Evolutionary conservation across 1,139 yeast genomes (phyloP), one percentile per base, ranked within the genome.

Genomic region (Suhomyces taliae): DNA sequence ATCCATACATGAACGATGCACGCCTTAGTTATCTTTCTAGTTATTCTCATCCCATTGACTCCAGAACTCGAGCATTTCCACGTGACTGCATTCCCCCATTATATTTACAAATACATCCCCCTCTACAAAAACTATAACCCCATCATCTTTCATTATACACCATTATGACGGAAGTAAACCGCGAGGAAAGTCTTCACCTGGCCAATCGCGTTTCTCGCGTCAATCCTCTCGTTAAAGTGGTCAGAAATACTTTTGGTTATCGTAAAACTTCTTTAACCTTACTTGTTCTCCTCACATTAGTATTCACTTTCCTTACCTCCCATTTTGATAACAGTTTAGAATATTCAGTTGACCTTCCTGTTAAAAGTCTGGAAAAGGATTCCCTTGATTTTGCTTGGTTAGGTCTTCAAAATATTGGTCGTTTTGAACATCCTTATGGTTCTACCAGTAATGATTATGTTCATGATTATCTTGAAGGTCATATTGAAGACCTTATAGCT

Each of bases 371-470:
- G 15, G 46, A 44, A 33, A 39, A 44, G 36, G 51, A 55, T 12
- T 58, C 67, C 6, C 64, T 65, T 39, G 83, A 79, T 41, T 39
- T 53, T 11, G 56, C 76, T 8, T 90, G 96, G 96, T 54, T 65
- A 6, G 87, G 84, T 56, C 73, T 90, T 46, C 95, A 88, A 62
- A 64, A 67, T 8, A 85, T 90, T 12, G 85, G 93, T 0, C 60
- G 67, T 37, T 65, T 75, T 37, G 82, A 82, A 50, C 97, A 91
- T 65, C 90, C 97, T 0, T 90, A 87, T 64, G 81, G 82, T 27
- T 85, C 96, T 0, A 78, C 73, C 47, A 88, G 84, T 7, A 90
- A 90, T 64, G 95, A 86, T 61, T 72, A 68, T 29, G 90, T 90
- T 11, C 93, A 87, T 62, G 84, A 82, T 53, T 88, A 83, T 60